These are phyloP conservation scores for Trichosporon faecale DNA, from an alignment of 1,284 basidiomycete species.

Conservation along the genomic window DNA sequence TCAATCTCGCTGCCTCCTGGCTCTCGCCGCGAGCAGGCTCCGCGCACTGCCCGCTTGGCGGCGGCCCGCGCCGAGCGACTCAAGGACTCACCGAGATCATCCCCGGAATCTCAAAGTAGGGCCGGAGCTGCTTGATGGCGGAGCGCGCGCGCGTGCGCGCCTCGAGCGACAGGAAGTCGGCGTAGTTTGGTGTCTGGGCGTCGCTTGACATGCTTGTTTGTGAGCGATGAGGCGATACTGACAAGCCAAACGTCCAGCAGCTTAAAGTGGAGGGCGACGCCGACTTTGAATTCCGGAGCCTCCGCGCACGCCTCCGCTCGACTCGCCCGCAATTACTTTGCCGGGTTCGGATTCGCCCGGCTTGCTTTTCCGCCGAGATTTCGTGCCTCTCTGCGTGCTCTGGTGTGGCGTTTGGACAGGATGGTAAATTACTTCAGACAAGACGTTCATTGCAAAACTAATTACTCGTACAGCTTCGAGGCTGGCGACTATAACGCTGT, in stretches of 20 bases:
- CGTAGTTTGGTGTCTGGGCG: conserved; percentile 20
- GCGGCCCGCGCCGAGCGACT: background rate
- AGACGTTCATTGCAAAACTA: background rate
- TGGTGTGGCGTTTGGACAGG: too few species aligned
- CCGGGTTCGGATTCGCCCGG: conserved; percentile 9
- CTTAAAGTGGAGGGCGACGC: background rate
- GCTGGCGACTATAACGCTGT: too few species aligned
- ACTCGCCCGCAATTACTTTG: background rate
- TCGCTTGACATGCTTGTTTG: background rate
- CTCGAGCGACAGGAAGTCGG: conserved; percentile 26
- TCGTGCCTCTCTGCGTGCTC: background rate
- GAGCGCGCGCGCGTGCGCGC: conserved; percentile 25
- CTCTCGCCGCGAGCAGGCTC: too few species aligned
- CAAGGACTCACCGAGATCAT: conserved; percentile 29
- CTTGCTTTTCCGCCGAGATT: background rate
- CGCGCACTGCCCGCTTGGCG: too few species aligned
- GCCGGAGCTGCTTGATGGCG: conserved; percentile 28
- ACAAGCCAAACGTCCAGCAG: too few species aligned
- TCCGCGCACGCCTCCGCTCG: background rate
- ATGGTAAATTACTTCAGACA: background rate
- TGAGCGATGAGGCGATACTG: too few species aligned
- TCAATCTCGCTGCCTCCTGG: too few species aligned
- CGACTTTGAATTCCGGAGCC: background rate
- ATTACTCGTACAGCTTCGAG: background rate
- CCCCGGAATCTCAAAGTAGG: conserved; percentile 33